Percentiles rank a stretch among this genome's conserved stretches.
These are phyloP conservation scores for Coccinonectria pachysandricola DNA, from an alignment of 2,329 filamentous ascomycete species.

Conservation along the genomic window DNA sequence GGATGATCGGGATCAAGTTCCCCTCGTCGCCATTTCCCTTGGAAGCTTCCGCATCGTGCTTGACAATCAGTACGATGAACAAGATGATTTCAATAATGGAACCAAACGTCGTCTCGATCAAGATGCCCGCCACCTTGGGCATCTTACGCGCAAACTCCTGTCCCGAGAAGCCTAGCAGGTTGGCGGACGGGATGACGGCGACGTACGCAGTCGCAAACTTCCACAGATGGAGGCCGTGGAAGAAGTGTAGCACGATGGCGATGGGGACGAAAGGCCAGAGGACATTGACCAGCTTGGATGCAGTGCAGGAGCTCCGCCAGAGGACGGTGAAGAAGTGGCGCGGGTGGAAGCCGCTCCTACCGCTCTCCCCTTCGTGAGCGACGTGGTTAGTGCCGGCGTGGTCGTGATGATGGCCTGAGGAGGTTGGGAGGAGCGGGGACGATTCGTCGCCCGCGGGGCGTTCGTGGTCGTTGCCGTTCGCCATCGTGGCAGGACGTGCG, in stretches of 20 bases:
- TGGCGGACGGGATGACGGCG: slow-evolving; percentile 39
- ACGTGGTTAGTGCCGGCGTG: slow-evolving; percentile 4
- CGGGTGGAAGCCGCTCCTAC: slow-evolving; percentile 32
- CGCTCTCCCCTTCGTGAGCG: slow-evolving; percentile 33
- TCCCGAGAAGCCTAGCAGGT: slow-evolving; percentile 35
- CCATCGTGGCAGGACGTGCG: too few relatives aligned
- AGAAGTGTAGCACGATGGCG: slow-evolving; percentile 31
- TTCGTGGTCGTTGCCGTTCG: background rate
- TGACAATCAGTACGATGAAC: slow-evolving; percentile 51
- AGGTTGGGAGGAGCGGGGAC: slow-evolving; percentile 21
- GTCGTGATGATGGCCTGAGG: slow-evolving; percentile 7
- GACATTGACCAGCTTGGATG: slow-evolving; percentile 35
- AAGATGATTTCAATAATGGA: slow-evolving; percentile 59
- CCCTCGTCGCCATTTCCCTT: slow-evolving; percentile 21
- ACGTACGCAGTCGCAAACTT: slow-evolving; percentile 38
- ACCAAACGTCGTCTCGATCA: slow-evolving; percentile 43
- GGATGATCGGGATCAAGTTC: slow-evolving; percentile 47
- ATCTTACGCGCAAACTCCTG: slow-evolving; percentile 55
- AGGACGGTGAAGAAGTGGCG: slow-evolving; percentile 32
- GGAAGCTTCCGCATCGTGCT: slow-evolving; percentile 12
- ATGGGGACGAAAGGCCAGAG: slow-evolving; percentile 39
- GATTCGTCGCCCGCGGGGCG: slow-evolving; percentile 6
- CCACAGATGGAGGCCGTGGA: slow-evolving; percentile 26
- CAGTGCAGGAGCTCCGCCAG: slow-evolving; percentile 32
- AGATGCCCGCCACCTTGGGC: slow-evolving; percentile 48